Evolutionary conservation across 306 rosid genomes (phyloP).

Genomic region (Quercus suber): DNA sequence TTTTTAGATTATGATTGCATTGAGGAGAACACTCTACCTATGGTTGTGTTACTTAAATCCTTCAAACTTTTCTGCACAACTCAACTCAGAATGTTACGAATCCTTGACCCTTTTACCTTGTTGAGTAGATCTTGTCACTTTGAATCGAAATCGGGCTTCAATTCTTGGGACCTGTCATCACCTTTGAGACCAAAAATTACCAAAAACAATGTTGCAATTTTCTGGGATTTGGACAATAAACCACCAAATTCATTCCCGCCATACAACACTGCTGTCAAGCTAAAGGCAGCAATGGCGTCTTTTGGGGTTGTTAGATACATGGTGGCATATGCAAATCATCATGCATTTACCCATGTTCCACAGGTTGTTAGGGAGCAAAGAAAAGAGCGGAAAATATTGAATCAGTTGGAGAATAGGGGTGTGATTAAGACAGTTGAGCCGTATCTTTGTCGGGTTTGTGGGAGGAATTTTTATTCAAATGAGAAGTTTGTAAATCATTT

Average conservation of each 20-base stretch:
- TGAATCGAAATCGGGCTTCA: conserved; percentile 12
- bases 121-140: conserved; percentile 28
- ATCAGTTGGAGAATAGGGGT: conserved; percentile 54
- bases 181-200: conserved; percentile 16
- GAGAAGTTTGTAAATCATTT: conserved; percentile 85
- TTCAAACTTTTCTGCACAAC: conserved; percentile 20
- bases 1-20: too few species aligned
- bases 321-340: conserved; percentile 72
- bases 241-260: conserved; percentile 71
- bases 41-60: conserved; percentile 35
- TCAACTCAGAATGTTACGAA: not conserved
- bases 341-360: conserved; percentile 51
- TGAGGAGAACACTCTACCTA: conserved; percentile 6
- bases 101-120: not conserved
- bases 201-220: conserved; percentile 55
- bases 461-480: conserved; percentile 60
- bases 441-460: conserved; percentile 70
- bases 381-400: conserved; percentile 44
- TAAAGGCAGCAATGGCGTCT: conserved; percentile 61
- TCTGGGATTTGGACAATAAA: conserved; percentile 87
- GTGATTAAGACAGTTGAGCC: conserved; percentile 50
- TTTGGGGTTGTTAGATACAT: conserved; percentile 61
- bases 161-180: conserved; percentile 7
- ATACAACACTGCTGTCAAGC: conserved; percentile 66
- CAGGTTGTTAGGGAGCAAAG: conserved; percentile 46